These are phyloP conservation scores for Pichia membranifaciens DNA, from an alignment of 805 yeast genomes.

Conservation along the genomic window DNA sequence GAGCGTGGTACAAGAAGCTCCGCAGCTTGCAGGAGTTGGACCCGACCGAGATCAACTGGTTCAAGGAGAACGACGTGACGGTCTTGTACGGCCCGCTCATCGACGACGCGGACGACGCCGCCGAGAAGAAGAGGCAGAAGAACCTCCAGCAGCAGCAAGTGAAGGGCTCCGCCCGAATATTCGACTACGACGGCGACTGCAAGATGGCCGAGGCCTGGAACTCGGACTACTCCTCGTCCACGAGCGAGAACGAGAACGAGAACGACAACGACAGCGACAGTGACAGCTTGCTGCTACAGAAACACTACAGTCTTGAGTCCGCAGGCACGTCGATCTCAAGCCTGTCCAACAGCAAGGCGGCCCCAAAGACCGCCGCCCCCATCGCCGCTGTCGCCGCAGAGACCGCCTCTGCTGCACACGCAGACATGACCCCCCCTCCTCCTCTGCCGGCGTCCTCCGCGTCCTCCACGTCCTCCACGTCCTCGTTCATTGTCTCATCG, in stretches of 20 bases:
- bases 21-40: constrained; percentile 43
- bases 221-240: not conserved
- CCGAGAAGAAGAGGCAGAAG: too few relatives aligned
- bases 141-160: too few relatives aligned
- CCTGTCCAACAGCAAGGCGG: not conserved
- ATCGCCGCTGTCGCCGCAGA: not conserved
- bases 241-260: not conserved
- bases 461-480: too few relatives aligned
- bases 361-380: not conserved
- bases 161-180: too few relatives aligned
- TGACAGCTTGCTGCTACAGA: constrained; percentile 5
- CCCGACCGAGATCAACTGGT: constrained; percentile 48
- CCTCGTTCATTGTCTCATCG: too few relatives aligned
- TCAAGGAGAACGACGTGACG: constrained; percentile 47
- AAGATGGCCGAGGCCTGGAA: constrained; percentile 2
- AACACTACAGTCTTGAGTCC: constrained; percentile 2
- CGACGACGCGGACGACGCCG: constrained; percentile 14
- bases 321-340: constrained; percentile 1
- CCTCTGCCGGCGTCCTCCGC: too few relatives aligned
- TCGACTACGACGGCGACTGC: too few relatives aligned
- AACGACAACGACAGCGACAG: constrained; percentile 5
- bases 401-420: not conserved
- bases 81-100: constrained; percentile 48
- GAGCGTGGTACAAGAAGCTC: constrained; percentile 88
- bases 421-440: not conserved